Percentiles rank a stretch among this genome's conserved stretches.
These are phyloP conservation scores for Huiozyma sinensis DNA, from an alignment of 805 yeast genomes.

Conservation along the genomic window DNA sequence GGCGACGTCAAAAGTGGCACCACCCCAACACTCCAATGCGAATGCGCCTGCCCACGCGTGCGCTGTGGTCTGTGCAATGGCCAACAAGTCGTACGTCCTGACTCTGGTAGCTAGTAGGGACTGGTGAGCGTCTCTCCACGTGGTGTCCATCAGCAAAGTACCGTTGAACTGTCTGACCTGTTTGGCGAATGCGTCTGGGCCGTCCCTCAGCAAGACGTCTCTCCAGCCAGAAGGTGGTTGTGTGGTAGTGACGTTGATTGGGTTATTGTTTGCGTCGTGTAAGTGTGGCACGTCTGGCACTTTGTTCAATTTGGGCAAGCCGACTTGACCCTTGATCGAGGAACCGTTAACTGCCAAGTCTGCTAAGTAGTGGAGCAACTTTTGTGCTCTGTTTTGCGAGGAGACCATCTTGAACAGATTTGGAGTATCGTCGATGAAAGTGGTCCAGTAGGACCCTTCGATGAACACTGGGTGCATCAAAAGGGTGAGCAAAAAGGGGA, in stretches of 20 bases:
- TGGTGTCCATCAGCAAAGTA: constrained; percentile 91
- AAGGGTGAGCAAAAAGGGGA: constrained; percentile 86
- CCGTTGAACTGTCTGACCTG: constrained; percentile 79
- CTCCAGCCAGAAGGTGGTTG: constrained; percentile 83
- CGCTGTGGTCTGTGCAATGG: constrained; percentile 91
- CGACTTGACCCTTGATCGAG: constrained; percentile 90
- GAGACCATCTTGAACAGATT: constrained; percentile 86
- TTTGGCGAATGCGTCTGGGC: constrained; percentile 84
- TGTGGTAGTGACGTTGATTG: constrained; percentile 42
- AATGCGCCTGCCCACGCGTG: constrained; percentile 83
- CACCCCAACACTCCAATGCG: constrained; percentile 99
- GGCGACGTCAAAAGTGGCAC: constrained; percentile 97
- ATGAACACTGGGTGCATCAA: constrained; percentile 85
- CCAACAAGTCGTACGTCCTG: constrained; percentile 81
- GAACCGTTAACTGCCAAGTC: constrained; percentile 95
- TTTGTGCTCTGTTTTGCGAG: constrained; percentile 95
- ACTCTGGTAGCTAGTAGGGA: constrained; percentile 94
- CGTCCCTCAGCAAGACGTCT: constrained; percentile 69
- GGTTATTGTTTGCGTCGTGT: constrained; percentile 49
- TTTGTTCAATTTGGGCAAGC: constrained; percentile 70
- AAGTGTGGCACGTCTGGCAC: constrained; percentile 70
- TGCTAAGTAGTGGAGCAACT: constrained; percentile 80
- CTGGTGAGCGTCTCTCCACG: constrained; percentile 99
- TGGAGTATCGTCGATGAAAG: constrained; percentile 97
- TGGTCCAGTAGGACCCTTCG: constrained; percentile 89